Conservation (phyloP, 2,329 filamentous ascomycete species). For the Xylaria sp. region DNA sequence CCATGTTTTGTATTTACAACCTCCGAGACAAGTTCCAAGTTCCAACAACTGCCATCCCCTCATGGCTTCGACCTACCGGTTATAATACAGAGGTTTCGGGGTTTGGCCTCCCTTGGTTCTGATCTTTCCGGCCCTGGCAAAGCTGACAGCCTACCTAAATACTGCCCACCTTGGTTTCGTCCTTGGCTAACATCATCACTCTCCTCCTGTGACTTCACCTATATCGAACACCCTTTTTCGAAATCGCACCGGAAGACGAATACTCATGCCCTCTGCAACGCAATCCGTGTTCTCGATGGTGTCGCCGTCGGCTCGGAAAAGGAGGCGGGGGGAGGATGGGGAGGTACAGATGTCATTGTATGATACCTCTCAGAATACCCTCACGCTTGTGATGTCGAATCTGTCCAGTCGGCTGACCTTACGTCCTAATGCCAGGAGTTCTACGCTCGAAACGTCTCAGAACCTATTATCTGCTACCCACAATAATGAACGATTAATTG, state of each 20-base stretch:
- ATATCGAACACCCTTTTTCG: not conserved
- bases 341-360: slow-evolving; percentile 47
- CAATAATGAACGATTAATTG: slow-evolving; percentile 45
- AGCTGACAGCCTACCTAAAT: not conserved
- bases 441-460: slow-evolving; percentile 39
- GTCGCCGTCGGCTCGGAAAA: slow-evolving; percentile 52
- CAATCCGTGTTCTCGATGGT: slow-evolving; percentile 47
- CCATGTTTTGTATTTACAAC: slow-evolving; percentile 10
- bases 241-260: slow-evolving; percentile 14
- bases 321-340: slow-evolving; percentile 51
- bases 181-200: not conserved
- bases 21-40: slow-evolving; percentile 1
- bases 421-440: slow-evolving; percentile 28
- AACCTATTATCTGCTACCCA: slow-evolving; percentile 42
- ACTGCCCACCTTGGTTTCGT: not conserved
- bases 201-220: not conserved
- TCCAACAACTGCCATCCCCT: not conserved
- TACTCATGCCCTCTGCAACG: slow-evolving; percentile 53
- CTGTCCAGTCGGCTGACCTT: slow-evolving; percentile 37
- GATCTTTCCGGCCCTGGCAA: not conserved
- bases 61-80: not conserved
- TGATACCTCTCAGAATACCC: slow-evolving; percentile 29
- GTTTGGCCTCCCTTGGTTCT: not conserved
- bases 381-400: slow-evolving; percentile 24
- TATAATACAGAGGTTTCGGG: not conserved